phyloP scores from a whole-genome alignment of 1,139 yeast species.

The Saccharomycopsis hybrid region DNA sequence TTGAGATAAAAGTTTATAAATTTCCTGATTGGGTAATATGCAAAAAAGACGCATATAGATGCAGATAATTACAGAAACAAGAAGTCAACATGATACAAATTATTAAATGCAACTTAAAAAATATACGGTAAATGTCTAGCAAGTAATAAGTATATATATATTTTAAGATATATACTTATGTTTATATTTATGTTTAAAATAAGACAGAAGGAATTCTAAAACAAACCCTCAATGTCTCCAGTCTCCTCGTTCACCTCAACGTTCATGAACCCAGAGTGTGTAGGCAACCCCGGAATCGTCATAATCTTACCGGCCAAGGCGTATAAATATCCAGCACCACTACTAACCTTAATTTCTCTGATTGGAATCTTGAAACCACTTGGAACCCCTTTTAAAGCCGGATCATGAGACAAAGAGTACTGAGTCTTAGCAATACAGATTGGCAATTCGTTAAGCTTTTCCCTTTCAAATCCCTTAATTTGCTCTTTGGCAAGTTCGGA shows the following conservation, averaged over 20 bases:
- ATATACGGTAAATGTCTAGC: too few species aligned
- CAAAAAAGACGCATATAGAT: too few species aligned
- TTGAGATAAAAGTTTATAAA: too few species aligned
- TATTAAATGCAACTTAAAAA: too few species aligned
- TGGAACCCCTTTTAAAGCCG: slow-evolving; percentile 77
- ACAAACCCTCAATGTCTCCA: slow-evolving; percentile 75
- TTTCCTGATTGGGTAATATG: too few species aligned
- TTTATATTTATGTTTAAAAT: too few species aligned
- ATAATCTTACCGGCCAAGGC: slow-evolving; percentile 79
- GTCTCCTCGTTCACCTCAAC: slow-evolving; percentile 66
- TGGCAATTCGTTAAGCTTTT: slow-evolving; percentile 71
- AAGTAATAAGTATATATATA: too few species aligned
- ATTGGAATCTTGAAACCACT: slow-evolving; percentile 73
- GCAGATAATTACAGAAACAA: too few species aligned
- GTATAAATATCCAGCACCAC: slow-evolving; percentile 79
- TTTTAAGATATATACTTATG: too few species aligned
- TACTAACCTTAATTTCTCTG: slow-evolving; percentile 71
- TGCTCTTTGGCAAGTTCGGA: slow-evolving; percentile 62
- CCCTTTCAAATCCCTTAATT: slow-evolving; percentile 57
- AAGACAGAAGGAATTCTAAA: slow-evolving; percentile 28
- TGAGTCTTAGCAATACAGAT: slow-evolving; percentile 82
- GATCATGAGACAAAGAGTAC: slow-evolving; percentile 76
- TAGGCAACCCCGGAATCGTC: slow-evolving; percentile 80
- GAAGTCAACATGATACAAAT: too few species aligned
- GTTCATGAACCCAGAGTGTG: slow-evolving; percentile 79